Evolutionary conservation across 139 green algal species (phyloP).

Genomic region (Pseudopediastrum boryanum): DNA sequence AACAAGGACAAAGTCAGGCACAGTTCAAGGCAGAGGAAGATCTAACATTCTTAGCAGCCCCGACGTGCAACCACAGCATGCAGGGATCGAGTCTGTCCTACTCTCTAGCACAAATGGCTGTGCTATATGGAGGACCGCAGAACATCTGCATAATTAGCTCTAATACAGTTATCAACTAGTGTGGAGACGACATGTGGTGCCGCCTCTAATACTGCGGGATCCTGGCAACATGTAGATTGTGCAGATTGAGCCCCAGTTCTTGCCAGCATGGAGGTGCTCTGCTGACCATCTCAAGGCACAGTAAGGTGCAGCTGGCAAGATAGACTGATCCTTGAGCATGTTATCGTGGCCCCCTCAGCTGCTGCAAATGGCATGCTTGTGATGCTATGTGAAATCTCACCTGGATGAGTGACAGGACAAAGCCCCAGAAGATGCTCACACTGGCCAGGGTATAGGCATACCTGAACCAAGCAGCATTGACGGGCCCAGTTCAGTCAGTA

Average conservation of each 20-base stretch:
- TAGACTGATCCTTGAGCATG: no score
- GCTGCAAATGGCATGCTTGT: background rate
- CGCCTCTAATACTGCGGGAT: no score
- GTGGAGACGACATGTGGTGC: no score
- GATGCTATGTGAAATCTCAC: background rate
- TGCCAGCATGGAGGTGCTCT: background rate
- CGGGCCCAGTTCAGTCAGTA: no score
- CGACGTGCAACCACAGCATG: no score
- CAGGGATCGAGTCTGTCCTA: no score
- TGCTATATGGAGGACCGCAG: no score
- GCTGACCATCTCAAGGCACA: background rate
- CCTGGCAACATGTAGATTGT: no score
- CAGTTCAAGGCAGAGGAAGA: background rate
- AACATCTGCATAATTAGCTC: no score
- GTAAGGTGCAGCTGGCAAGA: background rate
- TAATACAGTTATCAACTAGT: no score
- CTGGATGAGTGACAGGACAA: conserved; percentile 27
- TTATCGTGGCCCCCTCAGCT: background rate
- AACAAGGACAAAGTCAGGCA: background rate
- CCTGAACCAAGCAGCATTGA: conserved; percentile 15
- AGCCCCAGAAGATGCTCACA: conserved; percentile 30
- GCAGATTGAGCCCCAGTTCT: background rate
- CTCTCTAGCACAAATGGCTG: no score
- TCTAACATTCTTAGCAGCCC: no score
- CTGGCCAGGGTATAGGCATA: conserved; percentile 30